Evolutionary conservation across 208 protist species (phyloP).

Genomic region (Polymyxa betae): DNA sequence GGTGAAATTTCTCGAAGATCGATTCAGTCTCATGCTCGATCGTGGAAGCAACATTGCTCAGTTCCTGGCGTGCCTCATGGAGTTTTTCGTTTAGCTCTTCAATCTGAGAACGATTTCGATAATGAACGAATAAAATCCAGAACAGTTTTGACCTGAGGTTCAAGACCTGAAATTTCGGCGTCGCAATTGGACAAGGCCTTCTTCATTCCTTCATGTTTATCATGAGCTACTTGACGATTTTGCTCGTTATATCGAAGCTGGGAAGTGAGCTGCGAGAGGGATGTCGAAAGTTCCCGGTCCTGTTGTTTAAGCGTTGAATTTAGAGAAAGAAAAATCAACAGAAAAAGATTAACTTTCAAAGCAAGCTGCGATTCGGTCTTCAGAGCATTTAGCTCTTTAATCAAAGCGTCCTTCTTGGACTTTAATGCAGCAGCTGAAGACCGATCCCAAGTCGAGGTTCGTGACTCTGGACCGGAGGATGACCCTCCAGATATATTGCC

Average conservation of each 20-base stretch:
- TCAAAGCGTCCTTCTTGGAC: background rate
- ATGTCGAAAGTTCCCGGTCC: background rate
- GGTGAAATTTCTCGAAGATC: too few species aligned
- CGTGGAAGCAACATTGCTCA: too few species aligned
- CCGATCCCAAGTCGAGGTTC: slow-evolving; percentile 51
- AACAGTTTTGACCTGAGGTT: background rate
- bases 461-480: background rate
- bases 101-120: too few species aligned
- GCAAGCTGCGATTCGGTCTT: background rate
- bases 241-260: background rate
- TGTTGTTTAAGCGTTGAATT: background rate
- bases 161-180: background rate
- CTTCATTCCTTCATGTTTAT: background rate
- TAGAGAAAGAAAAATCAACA: too few species aligned
- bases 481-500: slow-evolving; percentile 67
- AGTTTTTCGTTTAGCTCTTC: too few species aligned
- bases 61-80: too few species aligned
- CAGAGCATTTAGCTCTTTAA: background rate
- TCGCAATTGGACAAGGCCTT: background rate
- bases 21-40: too few species aligned
- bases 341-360: background rate
- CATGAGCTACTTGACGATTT: background rate
- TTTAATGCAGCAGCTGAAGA: background rate
- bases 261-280: background rate
- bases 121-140: too few species aligned